A percentile compares a stretch with the other conserved stretches of the same genome.
phyloP scores from a whole-genome alignment of 78 protist genomes.

The Acrasis kona region DNA sequence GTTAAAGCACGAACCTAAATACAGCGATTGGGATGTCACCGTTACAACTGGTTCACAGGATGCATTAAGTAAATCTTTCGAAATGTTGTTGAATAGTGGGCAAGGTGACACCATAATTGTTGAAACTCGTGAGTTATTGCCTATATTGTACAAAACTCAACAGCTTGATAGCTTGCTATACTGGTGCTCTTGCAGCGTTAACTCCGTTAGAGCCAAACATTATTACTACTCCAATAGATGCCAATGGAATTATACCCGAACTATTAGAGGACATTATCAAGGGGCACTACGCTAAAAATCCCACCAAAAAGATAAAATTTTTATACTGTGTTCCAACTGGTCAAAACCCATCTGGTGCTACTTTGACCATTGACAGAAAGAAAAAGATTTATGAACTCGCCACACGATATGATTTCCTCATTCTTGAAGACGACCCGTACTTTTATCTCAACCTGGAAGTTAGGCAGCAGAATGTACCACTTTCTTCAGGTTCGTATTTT shows the following conservation, averaged over 20 bases:
- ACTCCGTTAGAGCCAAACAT: neutral
- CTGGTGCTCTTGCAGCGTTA: neutral
- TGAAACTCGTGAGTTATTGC: neutral
- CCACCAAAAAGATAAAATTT: constrained; percentile 5
- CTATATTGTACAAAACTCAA: too few species aligned
- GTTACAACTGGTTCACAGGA: neutral
- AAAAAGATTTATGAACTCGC: constrained; percentile 18
- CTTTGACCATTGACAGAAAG: constrained; percentile 42
- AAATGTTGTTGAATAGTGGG: neutral
- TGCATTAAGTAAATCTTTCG: neutral
- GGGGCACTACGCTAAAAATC: too few species aligned
- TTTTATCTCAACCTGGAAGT: constrained; percentile 48
- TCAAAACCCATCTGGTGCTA: constrained; percentile 73
- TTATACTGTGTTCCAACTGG: constrained; percentile 71
- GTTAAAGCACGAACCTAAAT: neutral
- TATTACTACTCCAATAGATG: neutral
- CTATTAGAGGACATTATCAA: neutral
- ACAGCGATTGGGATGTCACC: neutral
- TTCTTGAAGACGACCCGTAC: constrained; percentile 91
- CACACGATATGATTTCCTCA: constrained; percentile 46
- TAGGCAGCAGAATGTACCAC: too few species aligned
- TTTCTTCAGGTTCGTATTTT: too few species aligned
- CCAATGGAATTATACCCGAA: neutral
- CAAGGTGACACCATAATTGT: neutral
- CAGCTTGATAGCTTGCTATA: neutral